These are phyloP conservation scores for Linnemannia exigua DNA, from an alignment of 192 early-diverging fungal species.

Conservation along the genomic window DNA sequence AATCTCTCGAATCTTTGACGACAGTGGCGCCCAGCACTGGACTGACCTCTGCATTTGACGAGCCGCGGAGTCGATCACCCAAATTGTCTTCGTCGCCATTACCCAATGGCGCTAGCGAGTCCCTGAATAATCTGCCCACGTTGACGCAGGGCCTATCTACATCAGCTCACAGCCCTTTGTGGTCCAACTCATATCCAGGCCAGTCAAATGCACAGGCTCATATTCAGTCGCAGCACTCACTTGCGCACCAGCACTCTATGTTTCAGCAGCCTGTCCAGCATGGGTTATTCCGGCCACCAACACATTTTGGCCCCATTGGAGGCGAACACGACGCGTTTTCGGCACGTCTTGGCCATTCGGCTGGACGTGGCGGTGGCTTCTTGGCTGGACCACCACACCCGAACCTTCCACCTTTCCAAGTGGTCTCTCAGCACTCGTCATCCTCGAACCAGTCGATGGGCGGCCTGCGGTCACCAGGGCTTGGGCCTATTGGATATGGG, in stretches of 20 bases:
- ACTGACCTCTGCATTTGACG: neutral
- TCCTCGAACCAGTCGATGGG: conserved; percentile 24
- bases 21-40: neutral
- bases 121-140: conserved; percentile 4
- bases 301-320: conserved; percentile 39
- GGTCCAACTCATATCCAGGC: conserved; percentile 31
- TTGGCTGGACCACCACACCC: conserved; percentile 21
- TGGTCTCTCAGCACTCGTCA: conserved; percentile 19
- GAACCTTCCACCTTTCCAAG: conserved; percentile 14
- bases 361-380: conserved; percentile 24
- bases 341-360: conserved; percentile 14
- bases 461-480: conserved; percentile 43
- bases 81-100: neutral
- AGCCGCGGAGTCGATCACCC: conserved; percentile 17
- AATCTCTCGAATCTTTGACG: neutral
- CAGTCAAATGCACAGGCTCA: conserved; percentile 17
- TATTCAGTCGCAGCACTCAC: conserved; percentile 19
- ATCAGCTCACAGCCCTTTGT: conserved; percentile 9
- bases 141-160: conserved; percentile 14
- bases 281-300: conserved; percentile 24
- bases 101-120: neutral
- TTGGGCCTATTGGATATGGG: conserved; percentile 39
- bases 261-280: conserved; percentile 38
- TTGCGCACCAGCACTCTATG: conserved; percentile 13
- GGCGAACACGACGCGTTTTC: conserved; percentile 20